phyloP scores from a whole-genome alignment of 768 basidiomycete species.

The Lanmaoa pseudosensibilis region DNA sequence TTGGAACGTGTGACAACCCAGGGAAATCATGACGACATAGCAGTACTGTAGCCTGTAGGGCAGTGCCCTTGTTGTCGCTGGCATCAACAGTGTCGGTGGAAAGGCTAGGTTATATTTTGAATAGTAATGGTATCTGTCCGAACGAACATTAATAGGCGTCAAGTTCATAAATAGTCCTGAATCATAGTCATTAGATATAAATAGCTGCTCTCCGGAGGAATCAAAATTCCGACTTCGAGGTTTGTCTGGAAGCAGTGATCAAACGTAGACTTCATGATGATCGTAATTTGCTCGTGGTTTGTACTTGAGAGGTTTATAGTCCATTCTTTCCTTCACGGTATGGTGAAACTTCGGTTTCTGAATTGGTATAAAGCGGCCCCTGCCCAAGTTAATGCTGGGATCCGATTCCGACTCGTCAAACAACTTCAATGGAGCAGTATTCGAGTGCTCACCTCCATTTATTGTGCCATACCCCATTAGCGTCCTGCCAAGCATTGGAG shows the following conservation, averaged over 20 bases:
- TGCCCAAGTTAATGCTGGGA: slow-evolving; percentile 48
- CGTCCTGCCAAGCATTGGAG: slow-evolving; percentile 56
- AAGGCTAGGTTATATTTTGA: neutral
- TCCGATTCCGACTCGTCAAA: slow-evolving; percentile 1
- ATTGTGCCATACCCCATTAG: slow-evolving; percentile 51
- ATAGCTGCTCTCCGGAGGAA: neutral
- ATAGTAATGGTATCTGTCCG: neutral
- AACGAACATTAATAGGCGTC: neutral
- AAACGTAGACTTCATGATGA: slow-evolving; percentile 46
- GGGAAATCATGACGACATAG: too few relatives aligned
- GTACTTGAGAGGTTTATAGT: slow-evolving; percentile 49
- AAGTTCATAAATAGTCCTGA: neutral
- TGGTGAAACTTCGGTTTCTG: slow-evolving; percentile 57
- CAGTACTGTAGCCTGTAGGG: too few relatives aligned
- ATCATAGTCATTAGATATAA: neutral
- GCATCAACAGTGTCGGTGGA: neutral
- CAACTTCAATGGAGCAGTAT: neutral
- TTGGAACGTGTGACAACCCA: too few relatives aligned
- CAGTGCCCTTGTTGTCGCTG: neutral
- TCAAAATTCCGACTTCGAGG: neutral
- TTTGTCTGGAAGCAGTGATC: neutral
- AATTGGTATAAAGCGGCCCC: slow-evolving; percentile 51
- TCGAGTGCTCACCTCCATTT: slow-evolving; percentile 49
- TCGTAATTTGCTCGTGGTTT: slow-evolving; percentile 56
- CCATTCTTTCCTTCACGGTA: slow-evolving; percentile 61